A percentile compares a stretch with the other conserved stretches of the same genome.
These are phyloP conservation scores for Globisporangium carolinianum DNA, from an alignment of 352 stramenopile species.

Conservation along the genomic window DNA sequence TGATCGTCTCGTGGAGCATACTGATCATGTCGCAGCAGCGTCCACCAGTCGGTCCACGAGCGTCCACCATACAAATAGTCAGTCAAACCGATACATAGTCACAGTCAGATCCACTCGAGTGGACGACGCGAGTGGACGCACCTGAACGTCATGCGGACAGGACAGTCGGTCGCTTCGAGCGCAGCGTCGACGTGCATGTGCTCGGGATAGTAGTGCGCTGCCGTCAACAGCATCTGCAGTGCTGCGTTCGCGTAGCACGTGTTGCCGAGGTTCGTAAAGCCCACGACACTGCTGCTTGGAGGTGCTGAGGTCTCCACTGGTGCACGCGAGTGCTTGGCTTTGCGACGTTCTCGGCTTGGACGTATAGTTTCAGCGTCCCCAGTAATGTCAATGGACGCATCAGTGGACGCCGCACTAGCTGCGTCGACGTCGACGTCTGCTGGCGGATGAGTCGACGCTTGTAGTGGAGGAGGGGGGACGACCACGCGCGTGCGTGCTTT, in stretches of 20 bases:
- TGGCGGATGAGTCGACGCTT: neutral
- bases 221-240: conserved; percentile 89
- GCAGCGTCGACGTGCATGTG: conserved; percentile 37
- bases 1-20: conserved; percentile 53
- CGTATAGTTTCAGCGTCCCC: neutral
- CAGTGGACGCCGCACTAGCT: too few species aligned
- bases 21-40: conserved; percentile 9
- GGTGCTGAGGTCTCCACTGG: neutral
- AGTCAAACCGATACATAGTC: neutral
- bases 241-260: conserved; percentile 92
- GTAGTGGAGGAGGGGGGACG: neutral
- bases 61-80: neutral
- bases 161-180: conserved; percentile 64
- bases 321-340: neutral
- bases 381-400: neutral
- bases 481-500: conserved; percentile 19
- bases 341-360: neutral
- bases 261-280: conserved; percentile 89
- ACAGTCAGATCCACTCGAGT: too few species aligned
- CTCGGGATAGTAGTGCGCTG: conserved; percentile 62
- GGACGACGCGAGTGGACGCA: conserved; percentile 14
- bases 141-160: conserved; percentile 83
- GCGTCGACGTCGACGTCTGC: neutral
- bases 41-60: too few species aligned
- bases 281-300: conserved; percentile 33